Evolutionary conservation across 1,139 yeast genomes (phyloP), one percentile per base, ranked within the genome.

Genomic region (Taiozyma onychis): DNA sequence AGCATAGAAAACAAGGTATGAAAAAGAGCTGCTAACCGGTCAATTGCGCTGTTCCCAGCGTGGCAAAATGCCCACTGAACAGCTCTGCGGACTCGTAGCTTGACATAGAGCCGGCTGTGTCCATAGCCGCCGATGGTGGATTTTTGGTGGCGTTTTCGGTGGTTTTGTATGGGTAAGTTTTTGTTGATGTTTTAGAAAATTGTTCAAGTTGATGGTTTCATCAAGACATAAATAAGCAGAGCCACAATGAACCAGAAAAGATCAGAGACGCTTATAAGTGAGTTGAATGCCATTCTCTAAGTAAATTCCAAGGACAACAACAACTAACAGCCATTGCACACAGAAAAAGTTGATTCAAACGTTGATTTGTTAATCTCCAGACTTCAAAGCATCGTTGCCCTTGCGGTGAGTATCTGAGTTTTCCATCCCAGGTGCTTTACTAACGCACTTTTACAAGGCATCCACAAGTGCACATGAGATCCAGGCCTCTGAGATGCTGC

Each of bases 401-500:
- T 65, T 6, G 58, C 67, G 22, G 41, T 37, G 13, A 37, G 41
- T 37, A 6, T 16, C 58, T 37, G 13, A 37, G 41, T 37, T 10
- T 16, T 58, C n/a, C 2, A 11, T 35, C 39, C 39, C 13, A 21
- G 4, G 26, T 24, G 6, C 7, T 22, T 10, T 28, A 45, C 41
- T 41, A 35, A 42, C 43, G 7, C 7, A 39, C 6, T 6, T 22
- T 6, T 5, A 43, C 7, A 3, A 37, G 41, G 54, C 52, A 8
- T 50, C 54, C 2, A 49, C 57, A 0, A 48, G 51, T 55, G 72
- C 81, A 9, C 71, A 74, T 45, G 83, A 78, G 53, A 66, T 77
- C 2, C 67, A 78, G 34, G 77, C 83, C 0, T 77, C 78, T 14
- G 85, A 80, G 54, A 73, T 81, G 32, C 63, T 80, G 22, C 80